phyloP scores from a whole-genome alignment of 768 basidiomycete genomes.

The Rhizopogon vulgaris region DNA sequence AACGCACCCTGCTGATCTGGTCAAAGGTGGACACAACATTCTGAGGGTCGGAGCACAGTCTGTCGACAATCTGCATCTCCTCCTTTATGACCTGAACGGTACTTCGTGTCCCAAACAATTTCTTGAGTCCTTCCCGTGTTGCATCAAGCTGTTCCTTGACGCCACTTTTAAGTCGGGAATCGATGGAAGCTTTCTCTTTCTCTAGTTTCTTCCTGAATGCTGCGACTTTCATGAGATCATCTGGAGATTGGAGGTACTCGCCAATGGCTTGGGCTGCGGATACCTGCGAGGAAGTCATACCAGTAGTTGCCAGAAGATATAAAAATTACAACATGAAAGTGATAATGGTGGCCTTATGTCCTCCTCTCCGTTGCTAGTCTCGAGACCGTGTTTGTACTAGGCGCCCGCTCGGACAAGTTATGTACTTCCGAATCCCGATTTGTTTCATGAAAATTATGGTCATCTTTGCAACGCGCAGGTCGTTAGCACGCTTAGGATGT shows the following conservation, averaged over 20 bases:
- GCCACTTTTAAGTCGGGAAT: constrained; percentile 82
- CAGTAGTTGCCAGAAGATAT: background rate
- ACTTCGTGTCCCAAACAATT: constrained; percentile 67
- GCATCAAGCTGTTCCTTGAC: constrained; percentile 92
- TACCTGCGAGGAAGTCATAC: constrained; percentile 36
- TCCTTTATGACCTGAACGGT: constrained; percentile 81
- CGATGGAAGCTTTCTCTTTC: constrained; percentile 94
- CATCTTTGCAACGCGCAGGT: constrained; percentile 2
- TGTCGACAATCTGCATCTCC: constrained; percentile 78
- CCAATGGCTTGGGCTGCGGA: constrained; percentile 83
- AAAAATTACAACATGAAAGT: background rate
- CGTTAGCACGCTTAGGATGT: constrained; percentile 4
- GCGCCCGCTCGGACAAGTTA: no score
- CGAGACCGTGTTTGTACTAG: background rate
- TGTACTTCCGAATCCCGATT: background rate
- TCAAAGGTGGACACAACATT: constrained; percentile 83
- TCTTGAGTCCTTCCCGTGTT: constrained; percentile 82
- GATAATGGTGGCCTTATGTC: background rate
- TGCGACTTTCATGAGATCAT: constrained; percentile 84
- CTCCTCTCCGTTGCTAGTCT: background rate
- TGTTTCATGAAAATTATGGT: constrained; percentile 4
- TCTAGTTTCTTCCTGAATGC: constrained; percentile 90
- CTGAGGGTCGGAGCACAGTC: constrained; percentile 67
- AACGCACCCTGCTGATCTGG: constrained; percentile 86
- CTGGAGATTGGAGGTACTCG: constrained; percentile 88